Evolutionary conservation across 495 filamentous ascomycete genomes (phyloP), one percentile per base, ranked within the genome.

Genomic region (Lineolata rhizophorae): DNA sequence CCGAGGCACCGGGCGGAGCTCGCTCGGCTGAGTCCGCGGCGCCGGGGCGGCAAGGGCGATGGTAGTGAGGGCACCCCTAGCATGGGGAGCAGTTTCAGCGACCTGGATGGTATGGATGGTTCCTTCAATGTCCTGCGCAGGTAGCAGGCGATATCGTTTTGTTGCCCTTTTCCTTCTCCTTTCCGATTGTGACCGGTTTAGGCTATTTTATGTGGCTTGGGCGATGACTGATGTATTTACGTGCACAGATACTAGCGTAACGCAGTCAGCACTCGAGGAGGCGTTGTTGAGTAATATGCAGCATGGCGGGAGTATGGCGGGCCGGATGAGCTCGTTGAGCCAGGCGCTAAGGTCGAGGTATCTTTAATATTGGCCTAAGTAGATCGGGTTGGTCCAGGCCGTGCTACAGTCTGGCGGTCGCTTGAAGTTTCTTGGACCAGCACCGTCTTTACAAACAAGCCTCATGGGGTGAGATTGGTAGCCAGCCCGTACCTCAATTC

Each of bases 31-130:
- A 75, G 66, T 42, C 66, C 67, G 1, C 55, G 55, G 14, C 1
- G 27, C 11, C 42, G 55, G 60, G 8, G 63, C 60, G 18, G 64
- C 57, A 10, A 61, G 67, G 31, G 28, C 18, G 74, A 80, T 24
- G 63, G 70, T 4, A 91, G 81, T 42, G 82, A 91, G 37, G 82
- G 60, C 31, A 83, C 79, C 1, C 87, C 83, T 0, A 97, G 90
- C 42, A 95, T 95, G 77, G 82, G 85, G 1, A 93, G 83, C 47
- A 93, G 84, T 49, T 97, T 91, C 47, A 93, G 84, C 51, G 87
- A 97, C 56, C 59, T 97, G 18, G 90, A 95, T 51, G 82, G 80
- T 85, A 61, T 39, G 61, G 53, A 29, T 28, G 18, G 12, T 5
- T 19, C 27, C 37, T 33, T 32, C 25, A 25, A n/a, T n/a, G n/a